phyloP scores from a whole-genome alignment of 2,329 filamentous ascomycete species.

The Fusarium keratoplasticum region DNA sequence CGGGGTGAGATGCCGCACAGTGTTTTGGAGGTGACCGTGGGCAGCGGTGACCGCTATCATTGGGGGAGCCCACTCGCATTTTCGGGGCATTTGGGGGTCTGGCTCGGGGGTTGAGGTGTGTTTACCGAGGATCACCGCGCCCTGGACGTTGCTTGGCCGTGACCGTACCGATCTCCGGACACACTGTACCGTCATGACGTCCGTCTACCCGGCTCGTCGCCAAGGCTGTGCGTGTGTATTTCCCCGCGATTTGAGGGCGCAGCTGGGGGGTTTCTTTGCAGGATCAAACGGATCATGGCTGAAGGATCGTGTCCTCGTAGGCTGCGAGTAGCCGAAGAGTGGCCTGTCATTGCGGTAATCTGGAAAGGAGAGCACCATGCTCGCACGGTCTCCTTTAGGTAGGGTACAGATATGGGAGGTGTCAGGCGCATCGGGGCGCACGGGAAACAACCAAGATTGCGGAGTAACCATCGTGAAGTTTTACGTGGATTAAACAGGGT shows the following conservation, averaged over 20 bases:
- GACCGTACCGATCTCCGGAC: slow-evolving; percentile 27
- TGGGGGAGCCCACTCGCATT: slow-evolving; percentile 30
- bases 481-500: slow-evolving; percentile 36
- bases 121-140: slow-evolving; percentile 36
- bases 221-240: slow-evolving; percentile 2
- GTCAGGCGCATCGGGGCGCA: slow-evolving; percentile 29
- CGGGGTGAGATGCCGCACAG: slow-evolving; percentile 31
- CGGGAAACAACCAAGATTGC: slow-evolving; percentile 39
- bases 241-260: slow-evolving; percentile 28
- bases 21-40: slow-evolving; percentile 38
- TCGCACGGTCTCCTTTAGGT: slow-evolving; percentile 33
- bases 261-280: neutral
- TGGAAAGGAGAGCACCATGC: slow-evolving; percentile 29
- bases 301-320: slow-evolving; percentile 11
- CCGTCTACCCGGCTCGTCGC: slow-evolving; percentile 28
- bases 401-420: neutral
- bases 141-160: slow-evolving; percentile 18
- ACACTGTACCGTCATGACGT: slow-evolving; percentile 27
- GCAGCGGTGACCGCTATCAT: slow-evolving; percentile 23
- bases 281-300: slow-evolving; percentile 1
- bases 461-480: slow-evolving; percentile 42
- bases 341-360: slow-evolving; percentile 1
- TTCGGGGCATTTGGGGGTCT: slow-evolving; percentile 29
- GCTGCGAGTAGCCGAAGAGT: slow-evolving; percentile 1
- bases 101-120: slow-evolving; percentile 32